Percentiles rank a stretch among this genome's conserved stretches.
These are phyloP conservation scores for Xylaria sp. DNA, from an alignment of 2,329 filamentous ascomycete species.

Conservation along the genomic window DNA sequence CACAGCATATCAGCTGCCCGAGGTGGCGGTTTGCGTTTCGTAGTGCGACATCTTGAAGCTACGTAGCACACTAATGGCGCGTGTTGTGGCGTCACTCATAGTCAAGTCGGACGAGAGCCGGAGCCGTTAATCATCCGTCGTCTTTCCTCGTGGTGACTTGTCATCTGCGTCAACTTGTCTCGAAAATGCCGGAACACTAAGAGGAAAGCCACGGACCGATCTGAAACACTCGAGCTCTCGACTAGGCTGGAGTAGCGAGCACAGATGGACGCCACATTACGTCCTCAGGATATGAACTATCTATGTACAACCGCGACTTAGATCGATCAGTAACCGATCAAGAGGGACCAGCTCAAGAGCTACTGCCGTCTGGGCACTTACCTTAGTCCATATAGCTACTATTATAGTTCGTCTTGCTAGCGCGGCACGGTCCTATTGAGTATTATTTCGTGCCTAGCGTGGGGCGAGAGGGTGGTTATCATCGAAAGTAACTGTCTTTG, in stretches of 20 bases:
- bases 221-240: constrained; percentile 21
- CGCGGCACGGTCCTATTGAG: neutral
- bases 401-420: neutral
- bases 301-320: neutral
- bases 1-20: constrained; percentile 11
- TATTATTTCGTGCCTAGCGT: neutral
- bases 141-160: constrained; percentile 6
- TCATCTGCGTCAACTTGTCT: constrained; percentile 2
- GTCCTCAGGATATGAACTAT: neutral
- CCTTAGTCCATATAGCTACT: neutral
- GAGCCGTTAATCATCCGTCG: constrained; percentile 9
- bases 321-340: neutral
- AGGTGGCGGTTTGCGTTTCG: constrained; percentile 16
- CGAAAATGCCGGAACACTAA: constrained; percentile 7
- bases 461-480: neutral
- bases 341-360: neutral
- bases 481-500: neutral
- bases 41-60: constrained; percentile 7
- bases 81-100: constrained; percentile 10
- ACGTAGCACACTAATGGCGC: neutral
- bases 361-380: constrained; percentile 2
- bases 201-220: neutral
- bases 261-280: neutral
- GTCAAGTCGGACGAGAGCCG: neutral
- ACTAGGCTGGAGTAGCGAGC: neutral